A percentile compares a stretch with the other conserved stretches of the same genome.
These are phyloP conservation scores for Pythium dissimile DNA, from an alignment of 352 stramenopile genomes.

Conservation along the genomic window DNA sequence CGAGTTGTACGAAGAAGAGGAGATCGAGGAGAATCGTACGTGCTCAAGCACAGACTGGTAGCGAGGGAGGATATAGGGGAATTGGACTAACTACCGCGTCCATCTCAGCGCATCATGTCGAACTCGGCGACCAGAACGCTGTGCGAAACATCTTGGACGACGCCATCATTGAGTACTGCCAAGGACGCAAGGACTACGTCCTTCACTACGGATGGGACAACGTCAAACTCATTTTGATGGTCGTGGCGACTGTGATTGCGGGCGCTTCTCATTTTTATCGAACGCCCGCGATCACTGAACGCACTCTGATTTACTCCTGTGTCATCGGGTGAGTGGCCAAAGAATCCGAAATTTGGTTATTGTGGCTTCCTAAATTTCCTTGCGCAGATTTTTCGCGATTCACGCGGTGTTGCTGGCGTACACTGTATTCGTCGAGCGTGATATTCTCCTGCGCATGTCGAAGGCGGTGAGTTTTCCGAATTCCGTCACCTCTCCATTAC, in stretches of 20 bases:
- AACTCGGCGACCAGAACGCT: conserved; percentile 81
- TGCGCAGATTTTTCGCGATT: conserved; percentile 73
- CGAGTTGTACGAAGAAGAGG: conserved; percentile 39
- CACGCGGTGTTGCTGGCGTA: conserved; percentile 73
- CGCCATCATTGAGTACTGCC: conserved; percentile 68
- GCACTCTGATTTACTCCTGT: conserved; percentile 65
- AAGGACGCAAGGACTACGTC: conserved; percentile 47
- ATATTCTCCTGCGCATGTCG: conserved; percentile 72
- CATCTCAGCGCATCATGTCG: conserved; percentile 61
- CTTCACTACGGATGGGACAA: conserved; percentile 84
- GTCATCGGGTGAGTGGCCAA: conserved; percentile 45
- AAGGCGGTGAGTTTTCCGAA: conserved; percentile 44
- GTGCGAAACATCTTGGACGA: conserved; percentile 88
- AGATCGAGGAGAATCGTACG: conserved; percentile 68
- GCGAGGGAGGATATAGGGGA: no score
- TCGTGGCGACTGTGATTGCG: conserved; percentile 54
- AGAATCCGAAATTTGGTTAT: background rate
- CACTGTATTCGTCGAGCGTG: conserved; percentile 68
- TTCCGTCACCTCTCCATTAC: no score
- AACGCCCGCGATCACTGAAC: conserved; percentile 51
- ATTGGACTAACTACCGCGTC: no score
- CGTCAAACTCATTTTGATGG: conserved; percentile 78
- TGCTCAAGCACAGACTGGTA: conserved; percentile 4
- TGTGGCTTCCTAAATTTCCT: background rate
- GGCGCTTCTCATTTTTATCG: conserved; percentile 73